phyloP scores from a whole-genome alignment of 257 asterid genomes.

The Ballota nigra region DNA sequence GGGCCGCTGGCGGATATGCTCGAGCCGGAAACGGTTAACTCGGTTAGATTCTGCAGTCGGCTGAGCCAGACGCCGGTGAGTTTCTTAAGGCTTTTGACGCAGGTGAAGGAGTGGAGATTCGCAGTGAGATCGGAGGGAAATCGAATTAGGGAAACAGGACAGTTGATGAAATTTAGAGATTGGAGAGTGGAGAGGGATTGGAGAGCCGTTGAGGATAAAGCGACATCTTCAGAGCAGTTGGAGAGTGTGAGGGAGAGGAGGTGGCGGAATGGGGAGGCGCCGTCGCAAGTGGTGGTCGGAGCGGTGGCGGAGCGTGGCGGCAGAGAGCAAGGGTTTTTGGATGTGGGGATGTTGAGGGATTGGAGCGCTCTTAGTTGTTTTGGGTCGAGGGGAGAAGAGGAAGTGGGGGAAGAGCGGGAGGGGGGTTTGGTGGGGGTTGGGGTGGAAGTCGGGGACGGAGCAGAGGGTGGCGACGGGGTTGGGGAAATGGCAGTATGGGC shows the following conservation, averaged over 20 bases:
- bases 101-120: constrained; percentile 66
- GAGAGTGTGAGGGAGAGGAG: constrained; percentile 71
- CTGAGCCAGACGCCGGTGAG: constrained; percentile 81
- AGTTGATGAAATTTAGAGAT: constrained; percentile 58
- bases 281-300: constrained; percentile 65
- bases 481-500: constrained; percentile 28
- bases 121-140: constrained; percentile 65
- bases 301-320: constrained; percentile 45
- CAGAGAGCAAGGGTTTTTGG: constrained; percentile 70
- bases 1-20: constrained; percentile 65
- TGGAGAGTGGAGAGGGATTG: constrained; percentile 74
- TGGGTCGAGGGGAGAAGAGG: constrained; percentile 73
- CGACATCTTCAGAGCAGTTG: constrained; percentile 81
- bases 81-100: constrained; percentile 59
- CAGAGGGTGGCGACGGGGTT: constrained; percentile 21
- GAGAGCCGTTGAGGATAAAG: constrained; percentile 62
- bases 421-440: constrained; percentile 26
- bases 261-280: constrained; percentile 71
- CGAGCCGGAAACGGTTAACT: constrained; percentile 56
- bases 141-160: constrained; percentile 65
- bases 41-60: constrained; percentile 47
- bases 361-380: constrained; percentile 76
- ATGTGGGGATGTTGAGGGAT: constrained; percentile 64
- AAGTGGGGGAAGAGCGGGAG: constrained; percentile 29
- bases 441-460: constrained; percentile 25